phyloP scores from a whole-genome alignment of 2,329 filamentous ascomycete genomes.

The Fusarium beomiforme region DNA sequence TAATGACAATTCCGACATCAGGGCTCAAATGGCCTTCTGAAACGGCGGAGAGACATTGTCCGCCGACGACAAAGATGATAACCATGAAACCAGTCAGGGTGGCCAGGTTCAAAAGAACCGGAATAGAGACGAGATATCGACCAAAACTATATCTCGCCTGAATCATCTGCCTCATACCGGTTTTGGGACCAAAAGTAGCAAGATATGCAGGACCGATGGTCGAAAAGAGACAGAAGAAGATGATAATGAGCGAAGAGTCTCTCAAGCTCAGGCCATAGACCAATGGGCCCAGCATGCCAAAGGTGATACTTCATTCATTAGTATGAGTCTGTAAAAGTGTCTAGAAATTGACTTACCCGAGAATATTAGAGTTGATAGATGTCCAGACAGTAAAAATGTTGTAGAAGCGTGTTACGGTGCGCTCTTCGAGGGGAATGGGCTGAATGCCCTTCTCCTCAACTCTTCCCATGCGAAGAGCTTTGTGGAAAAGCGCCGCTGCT shows the following conservation, averaged over 20 bases:
- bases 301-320: constrained; percentile 60
- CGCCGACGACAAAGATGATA: constrained; percentile 69
- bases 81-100: constrained; percentile 72
- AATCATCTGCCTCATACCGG: constrained; percentile 73
- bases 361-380: constrained; percentile 59
- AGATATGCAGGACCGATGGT: constrained; percentile 65
- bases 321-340: background rate
- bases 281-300: constrained; percentile 70
- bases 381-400: constrained; percentile 61
- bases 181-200: constrained; percentile 67
- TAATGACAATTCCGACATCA: constrained; percentile 69
- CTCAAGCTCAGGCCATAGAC: constrained; percentile 64
- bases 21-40: constrained; percentile 59
- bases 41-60: constrained; percentile 66
- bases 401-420: constrained; percentile 53
- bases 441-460: constrained; percentile 57
- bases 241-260: constrained; percentile 66
- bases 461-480: constrained; percentile 49
- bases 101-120: constrained; percentile 70
- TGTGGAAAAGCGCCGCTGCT: constrained; percentile 44
- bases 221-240: constrained; percentile 70
- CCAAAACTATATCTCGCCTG: constrained; percentile 72
- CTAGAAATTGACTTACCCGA: constrained; percentile 48
- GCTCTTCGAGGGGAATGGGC: constrained; percentile 54
- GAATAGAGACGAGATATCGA: constrained; percentile 66